These are phyloP conservation scores for Debaryomyces castellii DNA, from an alignment of 805 yeast genomes.

Conservation along the genomic window DNA sequence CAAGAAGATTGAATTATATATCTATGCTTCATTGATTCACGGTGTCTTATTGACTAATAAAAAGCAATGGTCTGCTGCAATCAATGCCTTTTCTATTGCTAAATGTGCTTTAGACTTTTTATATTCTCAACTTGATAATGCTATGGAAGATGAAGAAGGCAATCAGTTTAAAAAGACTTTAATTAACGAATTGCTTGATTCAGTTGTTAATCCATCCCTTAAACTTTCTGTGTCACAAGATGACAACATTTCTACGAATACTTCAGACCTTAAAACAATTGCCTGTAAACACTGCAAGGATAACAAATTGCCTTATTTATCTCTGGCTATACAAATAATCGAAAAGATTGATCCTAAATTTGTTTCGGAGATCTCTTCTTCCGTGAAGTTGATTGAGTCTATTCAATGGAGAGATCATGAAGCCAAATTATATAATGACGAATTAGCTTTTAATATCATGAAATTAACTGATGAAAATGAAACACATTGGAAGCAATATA, in stretches of 20 bases:
- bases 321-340: slow-evolving; percentile 42
- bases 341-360: slow-evolving; percentile 33
- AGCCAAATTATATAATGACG: slow-evolving; percentile 69
- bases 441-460: slow-evolving; percentile 61
- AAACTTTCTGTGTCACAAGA: slow-evolving; percentile 51
- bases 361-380: slow-evolving; percentile 30
- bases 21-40: slow-evolving; percentile 46
- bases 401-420: slow-evolving; percentile 52
- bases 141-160: slow-evolving; percentile 15
- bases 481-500: slow-evolving; percentile 18
- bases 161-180: slow-evolving; percentile 32
- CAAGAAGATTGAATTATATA: slow-evolving; percentile 29
- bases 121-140: slow-evolving; percentile 8
- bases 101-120: slow-evolving; percentile 61
- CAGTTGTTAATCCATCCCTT: slow-evolving; percentile 66
- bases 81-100: slow-evolving; percentile 55
- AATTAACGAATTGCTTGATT: slow-evolving; percentile 55
- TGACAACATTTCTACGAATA: slow-evolving; percentile 17
- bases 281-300: slow-evolving; percentile 45
- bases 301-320: slow-evolving; percentile 30
- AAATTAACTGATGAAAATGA: slow-evolving; percentile 28
- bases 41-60: slow-evolving; percentile 53
- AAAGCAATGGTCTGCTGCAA: slow-evolving; percentile 56
- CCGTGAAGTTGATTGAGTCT: slow-evolving; percentile 27
- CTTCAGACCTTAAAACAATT: slow-evolving; percentile 50